Conservation (phyloP, 2,329 filamentous ascomycete genomes). For the Trichothecium roseum region DNA sequence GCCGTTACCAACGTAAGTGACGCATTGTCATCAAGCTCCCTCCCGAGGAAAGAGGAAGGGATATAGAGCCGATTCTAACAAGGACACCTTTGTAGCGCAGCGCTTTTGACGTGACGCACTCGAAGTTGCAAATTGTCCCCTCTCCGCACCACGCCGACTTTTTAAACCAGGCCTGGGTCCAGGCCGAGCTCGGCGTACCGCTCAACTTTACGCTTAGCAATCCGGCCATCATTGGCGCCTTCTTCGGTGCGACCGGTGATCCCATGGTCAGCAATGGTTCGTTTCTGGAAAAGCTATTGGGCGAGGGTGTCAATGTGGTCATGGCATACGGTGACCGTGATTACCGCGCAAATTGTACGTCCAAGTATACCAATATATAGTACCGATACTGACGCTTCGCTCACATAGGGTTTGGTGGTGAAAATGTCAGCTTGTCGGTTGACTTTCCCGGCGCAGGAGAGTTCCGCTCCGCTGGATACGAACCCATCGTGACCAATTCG, state of each 20-base stretch:
- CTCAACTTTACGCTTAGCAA: conserved; percentile 40
- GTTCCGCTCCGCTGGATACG: conserved; percentile 59
- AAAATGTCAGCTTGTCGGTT: conserved; percentile 55
- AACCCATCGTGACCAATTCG: conserved; percentile 53
- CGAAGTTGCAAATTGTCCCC: no score
- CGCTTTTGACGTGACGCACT: no score
- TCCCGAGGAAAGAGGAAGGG: no score
- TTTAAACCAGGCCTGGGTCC: conserved; percentile 47
- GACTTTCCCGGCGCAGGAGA: conserved; percentile 29
- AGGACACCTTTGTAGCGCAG: no score
- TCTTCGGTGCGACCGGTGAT: conserved; percentile 51
- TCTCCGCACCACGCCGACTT: conserved; percentile 49
- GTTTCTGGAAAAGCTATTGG: conserved; percentile 46
- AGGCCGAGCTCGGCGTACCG: conserved; percentile 48
- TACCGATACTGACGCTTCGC: neutral
- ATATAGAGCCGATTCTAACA: no score
- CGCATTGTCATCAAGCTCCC: no score
- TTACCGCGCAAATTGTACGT: conserved; percentile 49
- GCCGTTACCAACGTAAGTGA: neutral
- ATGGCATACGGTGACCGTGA: conserved; percentile 56
- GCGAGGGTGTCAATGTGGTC: conserved; percentile 53
- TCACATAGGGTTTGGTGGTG: conserved; percentile 38
- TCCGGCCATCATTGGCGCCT: conserved; percentile 28
- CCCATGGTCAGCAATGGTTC: conserved; percentile 28
- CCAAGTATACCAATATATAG: neutral